Evolutionary conservation across 2,329 filamentous ascomycete species (phyloP).

Genomic region (Phaeomoniella chlamydospora): DNA sequence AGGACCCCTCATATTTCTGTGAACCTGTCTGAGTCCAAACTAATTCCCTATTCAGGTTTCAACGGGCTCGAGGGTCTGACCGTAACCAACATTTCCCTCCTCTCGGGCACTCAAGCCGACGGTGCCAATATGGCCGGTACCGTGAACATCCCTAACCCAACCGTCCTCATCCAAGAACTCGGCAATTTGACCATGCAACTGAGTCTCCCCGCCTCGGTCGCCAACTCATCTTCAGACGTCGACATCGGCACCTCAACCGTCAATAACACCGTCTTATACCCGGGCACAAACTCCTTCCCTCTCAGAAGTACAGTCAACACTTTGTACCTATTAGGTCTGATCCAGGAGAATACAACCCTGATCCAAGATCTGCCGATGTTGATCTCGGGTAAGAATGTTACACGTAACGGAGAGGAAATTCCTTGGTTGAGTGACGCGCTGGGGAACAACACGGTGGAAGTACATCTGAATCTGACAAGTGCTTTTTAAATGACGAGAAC

Average conservation of each 20-base stretch:
- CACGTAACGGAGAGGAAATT: background rate
- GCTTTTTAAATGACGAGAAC: no score
- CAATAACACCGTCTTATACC: background rate
- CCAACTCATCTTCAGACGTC: background rate
- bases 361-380: background rate
- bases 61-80: conserved; percentile 39
- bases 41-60: conserved; percentile 28
- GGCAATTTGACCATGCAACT: conserved; percentile 38
- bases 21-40: background rate
- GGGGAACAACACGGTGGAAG: background rate
- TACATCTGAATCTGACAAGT: background rate
- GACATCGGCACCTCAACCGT: background rate
- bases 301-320: background rate
- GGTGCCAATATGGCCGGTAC: conserved; percentile 39
- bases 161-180: conserved; percentile 40
- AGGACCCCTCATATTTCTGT: background rate
- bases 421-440: background rate
- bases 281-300: background rate
- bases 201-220: background rate
- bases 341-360: background rate
- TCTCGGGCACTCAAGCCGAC: conserved; percentile 21
- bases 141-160: conserved; percentile 45
- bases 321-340: background rate
- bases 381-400: background rate
- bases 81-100: conserved; percentile 32